These are phyloP conservation scores for Euphrasia arctica DNA, from an alignment of 305 asterid genomes.

Conservation along the genomic window DNA sequence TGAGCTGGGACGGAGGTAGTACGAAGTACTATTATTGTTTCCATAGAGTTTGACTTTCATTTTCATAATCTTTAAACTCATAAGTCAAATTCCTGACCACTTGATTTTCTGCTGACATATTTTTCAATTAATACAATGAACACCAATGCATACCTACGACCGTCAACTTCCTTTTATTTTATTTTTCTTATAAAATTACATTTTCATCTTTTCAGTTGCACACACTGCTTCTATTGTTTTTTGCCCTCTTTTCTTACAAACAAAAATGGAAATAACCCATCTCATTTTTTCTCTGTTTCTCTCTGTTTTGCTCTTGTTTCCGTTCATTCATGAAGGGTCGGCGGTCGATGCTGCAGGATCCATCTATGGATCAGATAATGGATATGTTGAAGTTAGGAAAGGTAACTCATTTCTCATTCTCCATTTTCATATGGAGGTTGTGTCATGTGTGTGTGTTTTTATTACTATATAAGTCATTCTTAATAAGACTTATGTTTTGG, in stretches of 20 bases:
- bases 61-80: too few relatives aligned
- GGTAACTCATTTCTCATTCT: conserved; percentile 7
- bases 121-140: not conserved
- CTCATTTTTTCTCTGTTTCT: conserved; percentile 31
- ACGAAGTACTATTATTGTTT: too few relatives aligned
- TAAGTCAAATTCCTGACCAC: too few relatives aligned
- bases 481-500: too few relatives aligned
- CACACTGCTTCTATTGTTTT: not conserved
- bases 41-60: too few relatives aligned
- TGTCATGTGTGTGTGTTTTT: not conserved
- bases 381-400: conserved; percentile 94
- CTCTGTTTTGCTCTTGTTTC: conserved; percentile 26
- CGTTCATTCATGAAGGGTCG: conserved; percentile 29
- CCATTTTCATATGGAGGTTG: not conserved
- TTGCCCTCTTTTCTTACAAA: not conserved
- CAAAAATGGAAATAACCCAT: conserved; percentile 40
- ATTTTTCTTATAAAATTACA: conserved; percentile 3
- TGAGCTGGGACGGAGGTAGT: too few relatives aligned
- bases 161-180: too few relatives aligned
- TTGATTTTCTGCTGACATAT: too few relatives aligned
- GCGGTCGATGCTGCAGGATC: conserved; percentile 37
- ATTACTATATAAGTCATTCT: not conserved
- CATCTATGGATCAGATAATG: conserved; percentile 84
- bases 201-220: conserved; percentile 5
- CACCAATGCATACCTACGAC: not conserved